Evolutionary conservation across 306 rosid species (phyloP).

Genomic region (Ziziphus jujuba): DNA sequence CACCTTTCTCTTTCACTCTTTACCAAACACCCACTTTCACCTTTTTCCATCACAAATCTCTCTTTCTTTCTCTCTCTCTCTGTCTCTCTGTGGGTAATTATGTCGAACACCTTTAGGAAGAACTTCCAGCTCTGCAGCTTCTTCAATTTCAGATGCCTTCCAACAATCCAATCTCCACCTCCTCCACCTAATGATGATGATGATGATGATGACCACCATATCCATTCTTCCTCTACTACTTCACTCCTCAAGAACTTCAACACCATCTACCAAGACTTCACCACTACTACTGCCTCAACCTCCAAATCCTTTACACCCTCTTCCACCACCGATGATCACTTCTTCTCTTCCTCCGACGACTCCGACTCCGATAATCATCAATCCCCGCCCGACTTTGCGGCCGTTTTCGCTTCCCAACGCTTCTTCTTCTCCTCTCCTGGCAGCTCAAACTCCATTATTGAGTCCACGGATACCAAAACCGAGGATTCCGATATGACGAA

Average conservation of each 20-base stretch:
- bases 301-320: constrained; percentile 31
- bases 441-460: constrained; percentile 73
- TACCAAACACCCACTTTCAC: background rate
- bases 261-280: constrained; percentile 15
- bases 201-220: constrained; percentile 16
- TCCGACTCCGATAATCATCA: constrained; percentile 32
- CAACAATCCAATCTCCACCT: constrained; percentile 30
- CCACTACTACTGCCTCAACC: constrained; percentile 22
- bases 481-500: background rate
- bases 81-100: constrained; percentile 6
- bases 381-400: constrained; percentile 58
- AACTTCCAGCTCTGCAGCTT: constrained; percentile 63
- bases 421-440: constrained; percentile 97
- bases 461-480: constrained; percentile 37
- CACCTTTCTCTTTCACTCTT: constrained; percentile 6
- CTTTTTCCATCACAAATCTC: background rate
- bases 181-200: constrained; percentile 27
- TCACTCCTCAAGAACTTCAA: constrained; percentile 20
- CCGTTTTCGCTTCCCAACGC: constrained; percentile 68
- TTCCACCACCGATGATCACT: constrained; percentile 22
- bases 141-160: constrained; percentile 63
- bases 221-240: constrained; percentile 9
- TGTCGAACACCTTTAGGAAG: constrained; percentile 53
- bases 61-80: background rate
- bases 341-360: constrained; percentile 37